Conservation (phyloP, 768 basidiomycete species). For the Leccinum pellstonianum region DNA sequence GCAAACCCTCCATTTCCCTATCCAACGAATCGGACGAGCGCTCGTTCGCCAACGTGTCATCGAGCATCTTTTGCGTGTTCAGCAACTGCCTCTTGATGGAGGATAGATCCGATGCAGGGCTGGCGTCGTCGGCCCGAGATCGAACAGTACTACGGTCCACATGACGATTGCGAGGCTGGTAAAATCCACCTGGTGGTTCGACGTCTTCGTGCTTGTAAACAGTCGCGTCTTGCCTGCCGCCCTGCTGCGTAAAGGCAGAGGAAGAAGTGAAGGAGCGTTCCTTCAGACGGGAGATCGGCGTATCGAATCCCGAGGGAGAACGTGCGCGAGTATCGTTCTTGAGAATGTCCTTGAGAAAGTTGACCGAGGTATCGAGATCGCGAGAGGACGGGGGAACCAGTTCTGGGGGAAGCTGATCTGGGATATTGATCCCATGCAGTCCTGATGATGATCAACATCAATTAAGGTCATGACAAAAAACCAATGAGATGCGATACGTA, state of each 20-base stretch:
- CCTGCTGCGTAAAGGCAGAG: constrained; percentile 45
- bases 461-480: not conserved
- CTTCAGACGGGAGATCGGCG: constrained; percentile 60
- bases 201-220: constrained; percentile 83
- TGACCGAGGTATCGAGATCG: constrained; percentile 86
- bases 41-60: constrained; percentile 65
- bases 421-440: constrained; percentile 89
- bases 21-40: constrained; percentile 80
- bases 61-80: constrained; percentile 78
- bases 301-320: constrained; percentile 52
- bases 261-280: constrained; percentile 68
- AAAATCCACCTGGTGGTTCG: constrained; percentile 60
- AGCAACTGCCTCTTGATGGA: constrained; percentile 84
- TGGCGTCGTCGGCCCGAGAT: constrained; percentile 65
- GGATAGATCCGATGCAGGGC: constrained; percentile 64
- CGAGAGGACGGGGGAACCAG: constrained; percentile 89
- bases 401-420: constrained; percentile 82
- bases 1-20: constrained; percentile 77
- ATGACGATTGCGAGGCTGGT: constrained; percentile 80
- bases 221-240: constrained; percentile 79
- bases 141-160: constrained; percentile 82
- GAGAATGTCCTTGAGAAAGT: constrained; percentile 84
- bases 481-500: constrained; percentile 42
- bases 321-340: constrained; percentile 81
- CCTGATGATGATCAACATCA: constrained; percentile 43